Base-by-base conservation (phyloP, 345 rosid species). In the Salix viminalis region DNA sequence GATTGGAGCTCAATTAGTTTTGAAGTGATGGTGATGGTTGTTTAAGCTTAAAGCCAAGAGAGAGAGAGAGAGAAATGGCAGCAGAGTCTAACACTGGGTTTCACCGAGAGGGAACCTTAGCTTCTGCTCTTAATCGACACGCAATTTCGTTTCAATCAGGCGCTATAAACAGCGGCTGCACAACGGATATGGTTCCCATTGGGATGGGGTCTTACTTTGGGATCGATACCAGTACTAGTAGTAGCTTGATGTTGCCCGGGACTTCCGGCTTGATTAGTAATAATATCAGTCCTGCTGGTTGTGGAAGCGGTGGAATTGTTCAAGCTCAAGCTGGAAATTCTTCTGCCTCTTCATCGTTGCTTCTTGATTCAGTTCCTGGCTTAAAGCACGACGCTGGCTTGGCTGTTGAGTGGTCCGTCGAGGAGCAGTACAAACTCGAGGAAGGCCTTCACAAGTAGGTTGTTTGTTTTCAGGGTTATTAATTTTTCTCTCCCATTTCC, bases 381-480 rank as follows among this genome's bases (percentile, higher is more conserved):
- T 82, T 85, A 50, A 89, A 84, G 73, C 84, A 77, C 32, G 97
- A 94, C 24, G 69, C 93, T 0, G 89, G 87, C 9, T 75, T 94
- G 77, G 89, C 93, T 34, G 91, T 85, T 1, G 98, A 92, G 75
- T 94, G 98, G 98, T 90, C 98, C 37, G 76, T 75, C 0, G 91
- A 91, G 2, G 98, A 94, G 71, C 98, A 92, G 84, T 75, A 72
- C 77, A 92, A 76, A 70, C 80, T 94, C 84, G 93, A 91, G 58
- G 88, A 89, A 71, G 93, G 96, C 72, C 89, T 92, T 79, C 86
- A 71, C 71, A 89, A 83, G 98, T 94, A 80, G 52, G 94, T 76
- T 30, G 4, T 24, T 80, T 80, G 23, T 5, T 62, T 23, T 44
- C 36, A n/a, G 30, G 9, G 44, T 70, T 54, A 21, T n/a, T 10